Percentiles rank a stretch among this genome's conserved stretches.
phyloP scores from a whole-genome alignment of 441 rosid species.

The Manihot esculenta region DNA sequence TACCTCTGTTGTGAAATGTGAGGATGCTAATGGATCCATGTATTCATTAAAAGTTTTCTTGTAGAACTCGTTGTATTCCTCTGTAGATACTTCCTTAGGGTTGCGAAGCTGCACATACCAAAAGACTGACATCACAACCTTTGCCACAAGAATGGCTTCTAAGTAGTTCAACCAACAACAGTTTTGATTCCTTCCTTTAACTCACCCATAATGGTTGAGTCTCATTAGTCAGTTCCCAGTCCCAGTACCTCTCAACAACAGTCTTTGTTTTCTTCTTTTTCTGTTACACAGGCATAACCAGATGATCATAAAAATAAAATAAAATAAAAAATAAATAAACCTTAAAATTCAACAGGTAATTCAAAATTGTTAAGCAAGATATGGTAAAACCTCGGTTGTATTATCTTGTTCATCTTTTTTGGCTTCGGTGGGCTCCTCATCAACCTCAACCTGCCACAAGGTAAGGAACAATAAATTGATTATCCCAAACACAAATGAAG shows the following conservation, averaged over 20 bases:
- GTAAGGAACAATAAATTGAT: neutral
- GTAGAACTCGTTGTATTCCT: slow-evolving; percentile 90
- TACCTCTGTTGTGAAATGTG: slow-evolving; percentile 98
- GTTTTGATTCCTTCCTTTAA: slow-evolving; percentile 9
- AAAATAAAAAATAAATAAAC: too few species aligned
- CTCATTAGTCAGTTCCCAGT: slow-evolving; percentile 93
- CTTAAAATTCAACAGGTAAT: neutral
- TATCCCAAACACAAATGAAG: neutral
- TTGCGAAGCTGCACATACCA: slow-evolving; percentile 66
- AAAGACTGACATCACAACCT: slow-evolving; percentile 16
- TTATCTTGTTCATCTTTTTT: slow-evolving; percentile 56
- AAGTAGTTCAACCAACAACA: neutral
- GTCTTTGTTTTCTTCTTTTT: slow-evolving; percentile 89
- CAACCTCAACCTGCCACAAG: slow-evolving; percentile 79
- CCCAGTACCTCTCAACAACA: slow-evolving; percentile 92
- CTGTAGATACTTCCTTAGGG: slow-evolving; percentile 83
- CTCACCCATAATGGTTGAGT: slow-evolving; percentile 94
- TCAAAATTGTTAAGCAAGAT: neutral
- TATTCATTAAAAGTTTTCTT: slow-evolving; percentile 83
- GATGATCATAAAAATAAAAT: slow-evolving; percentile 1
- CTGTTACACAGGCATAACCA: slow-evolving; percentile 33
- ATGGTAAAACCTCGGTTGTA: slow-evolving; percentile 51
- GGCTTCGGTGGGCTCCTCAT: slow-evolving; percentile 83
- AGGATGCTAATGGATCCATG: slow-evolving; percentile 89
- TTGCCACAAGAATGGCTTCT: neutral